Evolutionary conservation across 2,329 filamentous ascomycete species (phyloP).

Genomic region (Xylaria multiplex): DNA sequence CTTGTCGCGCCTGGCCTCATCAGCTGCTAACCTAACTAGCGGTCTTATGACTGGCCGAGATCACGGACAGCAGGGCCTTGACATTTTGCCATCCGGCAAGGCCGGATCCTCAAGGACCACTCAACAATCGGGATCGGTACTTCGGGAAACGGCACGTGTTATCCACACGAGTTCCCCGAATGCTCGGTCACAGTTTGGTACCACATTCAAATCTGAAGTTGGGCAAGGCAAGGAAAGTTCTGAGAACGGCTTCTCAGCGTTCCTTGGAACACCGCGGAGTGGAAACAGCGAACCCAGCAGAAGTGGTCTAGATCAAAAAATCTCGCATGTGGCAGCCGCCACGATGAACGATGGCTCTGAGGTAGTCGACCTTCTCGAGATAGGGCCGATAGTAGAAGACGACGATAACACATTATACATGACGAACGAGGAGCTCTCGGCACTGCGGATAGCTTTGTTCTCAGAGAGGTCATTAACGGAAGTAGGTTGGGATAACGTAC

Average conservation of each 20-base stretch:
- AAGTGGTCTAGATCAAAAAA: conserved; percentile 37
- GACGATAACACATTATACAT: conserved; percentile 36
- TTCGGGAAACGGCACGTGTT: conserved; percentile 39
- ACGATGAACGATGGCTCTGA: conserved; percentile 43
- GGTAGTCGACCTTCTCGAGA: conserved; percentile 45
- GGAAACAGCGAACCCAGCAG: conserved; percentile 25
- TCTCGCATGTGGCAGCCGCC: conserved; percentile 13
- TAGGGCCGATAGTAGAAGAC: conserved; percentile 38
- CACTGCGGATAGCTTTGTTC: conserved; percentile 46
- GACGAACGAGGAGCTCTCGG: conserved; percentile 37
- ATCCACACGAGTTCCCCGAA: conserved; percentile 5
- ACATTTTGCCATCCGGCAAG: conserved; percentile 38
- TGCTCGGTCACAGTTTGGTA: conserved; percentile 18
- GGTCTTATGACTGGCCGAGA: conserved; percentile 30
- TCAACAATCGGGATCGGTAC: conserved; percentile 6
- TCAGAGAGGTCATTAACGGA: conserved; percentile 21
- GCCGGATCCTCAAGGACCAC: conserved; percentile 36
- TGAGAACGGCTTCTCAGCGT: conserved; percentile 51
- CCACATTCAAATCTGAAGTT: conserved; percentile 46
- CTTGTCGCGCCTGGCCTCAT: conserved; percentile 39
- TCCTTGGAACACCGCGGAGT: conserved; percentile 46
- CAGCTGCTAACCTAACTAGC: conserved; percentile 37
- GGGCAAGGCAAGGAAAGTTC: conserved; percentile 44
- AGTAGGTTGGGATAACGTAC: conserved; percentile 56
- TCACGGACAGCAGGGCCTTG: conserved; percentile 21